Evolutionary conservation across 116 monocot species (phyloP).

Genomic region (Phalaenopsis hybrid): DNA sequence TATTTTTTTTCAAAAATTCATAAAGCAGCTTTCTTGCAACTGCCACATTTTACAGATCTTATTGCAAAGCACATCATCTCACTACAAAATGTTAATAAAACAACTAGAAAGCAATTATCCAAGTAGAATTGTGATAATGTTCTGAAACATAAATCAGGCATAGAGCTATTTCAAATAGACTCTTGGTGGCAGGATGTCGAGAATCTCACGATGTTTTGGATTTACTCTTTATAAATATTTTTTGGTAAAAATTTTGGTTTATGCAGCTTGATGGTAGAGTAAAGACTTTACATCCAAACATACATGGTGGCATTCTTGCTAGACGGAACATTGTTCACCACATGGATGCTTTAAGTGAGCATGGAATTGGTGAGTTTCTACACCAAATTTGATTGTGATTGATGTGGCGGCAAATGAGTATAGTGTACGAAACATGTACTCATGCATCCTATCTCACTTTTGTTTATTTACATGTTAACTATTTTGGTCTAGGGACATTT

Average conservation of each 20-base stretch:
- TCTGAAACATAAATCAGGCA: too few relatives aligned
- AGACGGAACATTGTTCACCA: constrained; percentile 71
- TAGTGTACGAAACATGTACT: neutral
- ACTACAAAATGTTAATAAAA: too few relatives aligned
- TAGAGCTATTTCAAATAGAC: too few relatives aligned
- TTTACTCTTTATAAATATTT: neutral
- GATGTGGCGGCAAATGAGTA: neutral
- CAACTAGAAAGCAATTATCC: too few relatives aligned
- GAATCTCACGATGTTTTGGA: neutral
- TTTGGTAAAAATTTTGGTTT: constrained; percentile 2
- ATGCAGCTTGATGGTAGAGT: constrained; percentile 94
- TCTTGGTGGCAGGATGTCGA: neutral
- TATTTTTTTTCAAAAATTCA: too few relatives aligned
- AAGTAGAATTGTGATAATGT: too few relatives aligned
- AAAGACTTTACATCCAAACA: constrained; percentile 89
- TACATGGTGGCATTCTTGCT: constrained; percentile 98
- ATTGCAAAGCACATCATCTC: too few relatives aligned
- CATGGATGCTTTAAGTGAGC: constrained; percentile 67
- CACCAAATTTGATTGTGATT: neutral
- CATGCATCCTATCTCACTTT: neutral
- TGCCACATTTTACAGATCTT: too few relatives aligned
- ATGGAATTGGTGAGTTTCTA: constrained; percentile 66
- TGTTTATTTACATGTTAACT: neutral
- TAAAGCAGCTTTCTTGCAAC: too few relatives aligned
- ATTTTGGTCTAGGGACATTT: constrained; percentile 58